Percentiles rank a stretch among this genome's conserved stretches.
phyloP scores from a whole-genome alignment of 2,329 filamentous ascomycete species.

The Fusarium phyllophilum region DNA sequence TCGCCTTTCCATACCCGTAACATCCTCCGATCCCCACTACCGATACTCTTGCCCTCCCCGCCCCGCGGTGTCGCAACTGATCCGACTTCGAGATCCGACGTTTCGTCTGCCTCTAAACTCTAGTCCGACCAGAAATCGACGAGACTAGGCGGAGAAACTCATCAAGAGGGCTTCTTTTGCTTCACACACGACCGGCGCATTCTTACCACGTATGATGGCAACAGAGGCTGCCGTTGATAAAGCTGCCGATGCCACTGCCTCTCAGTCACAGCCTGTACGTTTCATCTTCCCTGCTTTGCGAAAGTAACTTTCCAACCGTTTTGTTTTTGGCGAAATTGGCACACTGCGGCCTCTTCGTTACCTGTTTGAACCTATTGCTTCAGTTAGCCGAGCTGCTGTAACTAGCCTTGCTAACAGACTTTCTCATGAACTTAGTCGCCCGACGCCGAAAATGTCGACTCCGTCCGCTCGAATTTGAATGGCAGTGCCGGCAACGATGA shows the following conservation, averaged over 20 bases:
- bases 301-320: not conserved
- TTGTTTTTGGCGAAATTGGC: not conserved
- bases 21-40: slow-evolving; percentile 8
- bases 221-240: slow-evolving; percentile 67
- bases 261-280: slow-evolving; percentile 59
- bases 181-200: slow-evolving; percentile 48
- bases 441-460: slow-evolving; percentile 60
- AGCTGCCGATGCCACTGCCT: slow-evolving; percentile 64
- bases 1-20: slow-evolving; percentile 13
- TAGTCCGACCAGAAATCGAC: slow-evolving; percentile 23
- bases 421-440: slow-evolving; percentile 42
- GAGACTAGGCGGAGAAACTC: slow-evolving; percentile 39
- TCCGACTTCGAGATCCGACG: slow-evolving; percentile 19
- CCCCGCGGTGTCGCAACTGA: slow-evolving; percentile 37
- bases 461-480: slow-evolving; percentile 59
- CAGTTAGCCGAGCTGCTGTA: not conserved
- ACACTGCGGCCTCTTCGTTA: not conserved
- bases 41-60: slow-evolving; percentile 32
- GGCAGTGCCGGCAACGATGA: slow-evolving; percentile 61
- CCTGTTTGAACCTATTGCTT: not conserved
- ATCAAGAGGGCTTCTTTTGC: slow-evolving; percentile 43
- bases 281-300: not conserved
- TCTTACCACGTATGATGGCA: slow-evolving; percentile 70
- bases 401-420: slow-evolving; percentile 28
- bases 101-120: slow-evolving; percentile 30